phyloP scores from a whole-genome alignment of 306 rosid genomes.

The Lathyrus sativus region DNA sequence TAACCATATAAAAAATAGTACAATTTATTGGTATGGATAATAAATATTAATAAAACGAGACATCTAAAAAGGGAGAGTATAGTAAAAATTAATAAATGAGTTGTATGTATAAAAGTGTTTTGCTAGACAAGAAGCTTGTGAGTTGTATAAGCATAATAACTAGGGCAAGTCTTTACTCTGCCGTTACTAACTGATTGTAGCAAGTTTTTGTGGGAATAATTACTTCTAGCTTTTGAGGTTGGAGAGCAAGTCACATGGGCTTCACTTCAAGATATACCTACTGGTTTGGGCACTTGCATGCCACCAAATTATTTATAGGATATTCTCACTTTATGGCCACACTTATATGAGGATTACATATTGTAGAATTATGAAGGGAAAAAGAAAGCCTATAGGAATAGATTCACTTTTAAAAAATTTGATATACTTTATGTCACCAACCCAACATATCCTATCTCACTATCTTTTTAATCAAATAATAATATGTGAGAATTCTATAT shows the following conservation, averaged over 20 bases:
- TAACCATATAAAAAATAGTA: no score
- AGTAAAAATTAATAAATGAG: not conserved
- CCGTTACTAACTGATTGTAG: not conserved
- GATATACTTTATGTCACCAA: not conserved
- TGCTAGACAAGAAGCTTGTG: slow-evolving; percentile 5
- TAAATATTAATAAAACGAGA: no score
- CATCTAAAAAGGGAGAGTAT: no score
- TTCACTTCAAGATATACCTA: slow-evolving; percentile 17
- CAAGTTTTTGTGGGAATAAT: not conserved
- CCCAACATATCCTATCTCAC: not conserved
- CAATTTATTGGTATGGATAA: no score
- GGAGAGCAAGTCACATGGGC: not conserved
- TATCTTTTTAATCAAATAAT: no score
- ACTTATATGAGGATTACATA: not conserved
- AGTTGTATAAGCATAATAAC: not conserved
- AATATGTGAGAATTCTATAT: no score
- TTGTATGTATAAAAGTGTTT: not conserved
- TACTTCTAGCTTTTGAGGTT: slow-evolving; percentile 6
- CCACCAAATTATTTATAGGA: slow-evolving; percentile 5
- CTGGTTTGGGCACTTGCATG: slow-evolving; percentile 6
- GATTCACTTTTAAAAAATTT: not conserved
- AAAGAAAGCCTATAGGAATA: not conserved
- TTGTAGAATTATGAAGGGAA: not conserved
- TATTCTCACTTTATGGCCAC: not conserved
- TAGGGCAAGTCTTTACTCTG: not conserved